Evolutionary conservation across 768 basidiomycete genomes (phyloP), one percentile per base, ranked within the genome.

Genomic region (Cyclocybe cylindracea): DNA sequence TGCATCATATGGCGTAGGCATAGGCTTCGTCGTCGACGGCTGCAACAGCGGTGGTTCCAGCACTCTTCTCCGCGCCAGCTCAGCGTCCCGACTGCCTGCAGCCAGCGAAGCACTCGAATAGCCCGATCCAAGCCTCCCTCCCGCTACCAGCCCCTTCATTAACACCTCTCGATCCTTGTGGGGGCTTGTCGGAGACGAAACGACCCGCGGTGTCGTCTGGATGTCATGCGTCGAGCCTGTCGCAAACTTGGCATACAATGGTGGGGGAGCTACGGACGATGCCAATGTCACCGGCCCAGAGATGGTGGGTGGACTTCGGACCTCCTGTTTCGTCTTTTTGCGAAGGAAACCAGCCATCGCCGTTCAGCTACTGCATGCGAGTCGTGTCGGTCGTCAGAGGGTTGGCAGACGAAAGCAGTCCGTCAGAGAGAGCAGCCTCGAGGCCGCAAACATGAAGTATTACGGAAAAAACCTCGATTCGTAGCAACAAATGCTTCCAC

Each of bases 331-430:
- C 9, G 60, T 53, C 62, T 79, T 80, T 71, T 70, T 82, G 70
- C 78, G 82, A 66, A 82, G 71, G 70, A 83, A 82, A 63, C 74
- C 75, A 58, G 78, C 75, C 82, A 83, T 82, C 65, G 68, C 65
- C 24, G 24, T 24, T 24, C 24, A 24, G 24, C 24, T 24, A 24
- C 45, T 45, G 39, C 31, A 47, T 35, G 31, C 33, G 32, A 19
- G 18, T 36, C 16, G 18, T 19, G 46, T 34, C 14, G 24, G 24
- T 24, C 24, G 24, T 24, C 24, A 24, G 24, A 24, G 24, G 24
- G 24, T 5, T 24, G 24, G 24, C 24, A 24, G 24, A 24, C 24
- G 24, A 24, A 24, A 5, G 24, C 24, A 24, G 24, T 3, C 24
- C 24, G 24, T 24, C 24, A 24, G 24, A 24, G 24, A 24, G 24